phyloP scores from a whole-genome alignment of 805 yeast genomes.

The Komagataella pseudopastoris region DNA sequence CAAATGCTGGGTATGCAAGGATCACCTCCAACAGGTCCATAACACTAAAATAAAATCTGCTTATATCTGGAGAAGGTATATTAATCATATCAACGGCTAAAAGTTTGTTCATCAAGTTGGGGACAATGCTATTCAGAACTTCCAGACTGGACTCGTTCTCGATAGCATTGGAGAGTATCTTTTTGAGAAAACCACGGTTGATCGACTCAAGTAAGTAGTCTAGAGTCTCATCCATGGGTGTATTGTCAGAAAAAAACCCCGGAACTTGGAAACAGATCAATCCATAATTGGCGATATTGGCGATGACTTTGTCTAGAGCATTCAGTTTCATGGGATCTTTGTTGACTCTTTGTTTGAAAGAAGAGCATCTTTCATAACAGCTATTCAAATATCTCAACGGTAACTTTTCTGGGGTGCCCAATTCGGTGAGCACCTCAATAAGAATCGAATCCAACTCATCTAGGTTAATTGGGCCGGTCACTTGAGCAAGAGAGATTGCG shows the following conservation, averaged over 20 bases:
- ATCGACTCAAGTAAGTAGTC: slow-evolving; percentile 13
- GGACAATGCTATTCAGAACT: slow-evolving; percentile 39
- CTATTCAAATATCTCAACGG: slow-evolving; percentile 34
- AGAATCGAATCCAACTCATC: slow-evolving; percentile 35
- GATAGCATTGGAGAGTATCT: slow-evolving; percentile 41
- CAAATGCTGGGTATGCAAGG: slow-evolving; percentile 46
- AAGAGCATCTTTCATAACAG: slow-evolving; percentile 27
- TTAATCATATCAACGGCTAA: slow-evolving; percentile 30
- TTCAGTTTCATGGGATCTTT: slow-evolving; percentile 21
- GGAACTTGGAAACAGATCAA: slow-evolving; percentile 56
- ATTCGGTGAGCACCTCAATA: slow-evolving; percentile 42
- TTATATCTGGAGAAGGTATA: slow-evolving; percentile 11
- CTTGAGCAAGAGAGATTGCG: not conserved
- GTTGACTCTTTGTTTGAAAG: slow-evolving; percentile 27
- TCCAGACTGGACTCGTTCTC: slow-evolving; percentile 58
- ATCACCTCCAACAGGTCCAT: slow-evolving; percentile 45
- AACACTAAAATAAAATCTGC: slow-evolving; percentile 29
- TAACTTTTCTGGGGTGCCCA: slow-evolving; percentile 24
- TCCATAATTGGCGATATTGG: slow-evolving; percentile 47
- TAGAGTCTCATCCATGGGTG: slow-evolving; percentile 16
- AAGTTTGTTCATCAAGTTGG: slow-evolving; percentile 24
- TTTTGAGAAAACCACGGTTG: slow-evolving; percentile 34
- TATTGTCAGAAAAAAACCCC: slow-evolving; percentile 38
- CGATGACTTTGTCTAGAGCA: slow-evolving; percentile 32
- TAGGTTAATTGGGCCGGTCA: not conserved